Evolutionary conservation across 495 filamentous ascomycete species (phyloP).

Genomic region (Penicillium macrosclerotiorum): DNA sequence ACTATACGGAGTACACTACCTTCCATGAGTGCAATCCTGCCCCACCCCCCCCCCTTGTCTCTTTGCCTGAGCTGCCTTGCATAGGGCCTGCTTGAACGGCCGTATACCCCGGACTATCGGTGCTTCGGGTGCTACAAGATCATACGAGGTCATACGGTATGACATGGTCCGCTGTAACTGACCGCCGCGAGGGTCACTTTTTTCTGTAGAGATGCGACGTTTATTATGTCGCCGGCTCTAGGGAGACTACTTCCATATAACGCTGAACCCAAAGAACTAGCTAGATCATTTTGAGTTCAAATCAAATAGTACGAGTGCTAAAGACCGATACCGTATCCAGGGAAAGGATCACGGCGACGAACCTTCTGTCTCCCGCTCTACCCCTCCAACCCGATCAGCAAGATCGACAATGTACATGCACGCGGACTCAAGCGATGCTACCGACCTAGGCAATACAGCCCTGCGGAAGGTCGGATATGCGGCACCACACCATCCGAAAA

Average conservation of each 20-base stretch:
- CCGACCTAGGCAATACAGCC: slow-evolving; percentile 6
- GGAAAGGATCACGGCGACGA: too few relatives aligned
- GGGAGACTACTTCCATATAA: too few relatives aligned
- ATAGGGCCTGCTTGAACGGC: background rate
- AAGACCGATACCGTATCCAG: too few relatives aligned
- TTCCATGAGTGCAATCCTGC: too few relatives aligned
- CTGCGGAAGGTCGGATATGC: slow-evolving; percentile 10
- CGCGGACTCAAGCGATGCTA: slow-evolving; percentile 10
- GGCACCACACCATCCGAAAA: slow-evolving; percentile 12
- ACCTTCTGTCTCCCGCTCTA: too few relatives aligned
- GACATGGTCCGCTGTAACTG: background rate
- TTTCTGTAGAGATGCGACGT: too few relatives aligned
- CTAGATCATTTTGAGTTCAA: too few relatives aligned
- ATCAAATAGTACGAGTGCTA: too few relatives aligned
- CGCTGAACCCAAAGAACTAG: too few relatives aligned
- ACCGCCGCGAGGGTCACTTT: too few relatives aligned
- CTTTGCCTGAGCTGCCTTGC: background rate
- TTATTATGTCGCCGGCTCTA: too few relatives aligned
- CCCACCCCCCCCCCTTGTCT: background rate
- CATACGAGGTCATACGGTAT: slow-evolving; percentile 7
- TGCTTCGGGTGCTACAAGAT: slow-evolving; percentile 1
- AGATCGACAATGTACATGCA: slow-evolving; percentile 1
- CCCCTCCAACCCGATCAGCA: slow-evolving; percentile 3
- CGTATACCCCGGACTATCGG: slow-evolving; percentile 2
- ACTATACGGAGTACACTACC: too few relatives aligned